Evolutionary conservation across 1,284 basidiomycete species (phyloP).

Genomic region (Rhodofomes roseus): DNA sequence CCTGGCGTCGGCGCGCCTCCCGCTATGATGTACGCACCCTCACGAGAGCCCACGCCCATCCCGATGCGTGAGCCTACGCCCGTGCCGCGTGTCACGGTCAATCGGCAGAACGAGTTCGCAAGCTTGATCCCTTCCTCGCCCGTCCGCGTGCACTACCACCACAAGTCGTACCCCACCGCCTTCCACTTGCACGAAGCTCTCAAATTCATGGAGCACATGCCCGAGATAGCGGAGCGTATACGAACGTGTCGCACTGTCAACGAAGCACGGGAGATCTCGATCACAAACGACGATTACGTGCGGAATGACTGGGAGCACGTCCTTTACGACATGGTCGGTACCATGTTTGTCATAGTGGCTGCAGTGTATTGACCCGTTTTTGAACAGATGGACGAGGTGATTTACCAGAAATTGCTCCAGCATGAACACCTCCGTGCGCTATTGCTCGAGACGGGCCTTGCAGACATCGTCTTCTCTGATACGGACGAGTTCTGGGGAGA

Average conservation of each 20-base stretch:
- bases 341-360: neutral
- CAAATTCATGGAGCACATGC: slow-evolving; percentile 49
- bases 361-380: neutral
- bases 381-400: slow-evolving; percentile 54
- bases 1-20: neutral
- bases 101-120: slow-evolving; percentile 20
- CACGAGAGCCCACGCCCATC: slow-evolving; percentile 8
- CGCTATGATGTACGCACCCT: neutral
- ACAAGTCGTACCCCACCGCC: slow-evolving; percentile 56
- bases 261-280: slow-evolving; percentile 49
- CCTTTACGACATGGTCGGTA: slow-evolving; percentile 44
- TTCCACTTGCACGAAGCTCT: slow-evolving; percentile 65
- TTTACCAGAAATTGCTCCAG: slow-evolving; percentile 61
- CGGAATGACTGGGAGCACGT: slow-evolving; percentile 51
- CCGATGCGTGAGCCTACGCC: slow-evolving; percentile 8
- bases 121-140: slow-evolving; percentile 58
- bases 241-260: slow-evolving; percentile 39
- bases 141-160: slow-evolving; percentile 48
- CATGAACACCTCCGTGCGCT: slow-evolving; percentile 44
- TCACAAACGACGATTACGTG: slow-evolving; percentile 33
- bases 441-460: slow-evolving; percentile 46
- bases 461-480: slow-evolving; percentile 47
- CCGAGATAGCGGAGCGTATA: slow-evolving; percentile 51
- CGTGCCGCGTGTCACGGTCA: slow-evolving; percentile 13
- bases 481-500: slow-evolving; percentile 56